Conservation (phyloP, 73 alveolate species). For the Stentor coeruleus region DNA sequence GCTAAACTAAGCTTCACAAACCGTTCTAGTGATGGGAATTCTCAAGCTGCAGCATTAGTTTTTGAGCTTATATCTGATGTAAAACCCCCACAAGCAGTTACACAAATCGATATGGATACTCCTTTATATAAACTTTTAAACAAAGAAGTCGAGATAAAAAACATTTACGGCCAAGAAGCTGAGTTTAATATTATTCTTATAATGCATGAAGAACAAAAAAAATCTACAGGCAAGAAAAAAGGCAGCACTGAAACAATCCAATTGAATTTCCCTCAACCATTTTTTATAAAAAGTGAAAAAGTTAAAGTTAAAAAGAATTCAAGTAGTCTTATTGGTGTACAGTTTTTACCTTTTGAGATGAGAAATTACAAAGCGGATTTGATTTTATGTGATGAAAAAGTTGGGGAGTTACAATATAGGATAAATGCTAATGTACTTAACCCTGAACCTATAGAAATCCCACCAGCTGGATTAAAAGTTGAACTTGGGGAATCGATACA, state of each 20-base stretch:
- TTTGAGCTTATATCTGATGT: constrained; percentile 90
- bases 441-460: constrained; percentile 83
- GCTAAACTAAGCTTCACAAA: constrained; percentile 92
- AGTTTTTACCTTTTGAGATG: constrained; percentile 90
- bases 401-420: constrained; percentile 95
- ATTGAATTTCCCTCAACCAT: constrained; percentile 61
- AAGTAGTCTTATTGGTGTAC: constrained; percentile 69
- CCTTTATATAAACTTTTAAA: constrained; percentile 41
- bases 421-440: constrained; percentile 90
- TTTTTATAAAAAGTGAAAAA: constrained; percentile 59
- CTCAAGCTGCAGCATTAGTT: constrained; percentile 96
- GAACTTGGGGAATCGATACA: constrained; percentile 76
- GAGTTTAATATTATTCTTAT: constrained; percentile 28
- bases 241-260: constrained; percentile 19
- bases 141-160: constrained; percentile 35
- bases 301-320: constrained; percentile 65
- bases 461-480: constrained; percentile 58
- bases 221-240: constrained; percentile 32
- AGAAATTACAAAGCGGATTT: constrained; percentile 90
- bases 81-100: constrained; percentile 72
- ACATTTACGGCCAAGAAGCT: constrained; percentile 44
- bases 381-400: constrained; percentile 88
- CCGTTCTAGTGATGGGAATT: constrained; percentile 81
- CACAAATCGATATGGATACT: constrained; percentile 65
- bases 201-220: constrained; percentile 35